These are phyloP conservation scores for Gentiana macrophylla DNA, from an alignment of 257 asterid species.

Conservation along the genomic window DNA sequence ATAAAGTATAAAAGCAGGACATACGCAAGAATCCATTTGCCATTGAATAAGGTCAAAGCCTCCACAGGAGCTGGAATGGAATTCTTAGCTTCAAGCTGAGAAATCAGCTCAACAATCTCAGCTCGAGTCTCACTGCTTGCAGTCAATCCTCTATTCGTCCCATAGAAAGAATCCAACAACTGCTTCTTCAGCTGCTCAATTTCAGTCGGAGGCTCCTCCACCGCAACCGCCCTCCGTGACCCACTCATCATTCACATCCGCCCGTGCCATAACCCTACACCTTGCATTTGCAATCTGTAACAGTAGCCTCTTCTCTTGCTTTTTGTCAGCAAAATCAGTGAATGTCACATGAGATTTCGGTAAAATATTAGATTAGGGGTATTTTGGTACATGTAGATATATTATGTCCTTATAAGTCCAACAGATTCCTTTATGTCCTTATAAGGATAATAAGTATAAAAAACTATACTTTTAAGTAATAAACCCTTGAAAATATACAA, in stretches of 20 bases:
- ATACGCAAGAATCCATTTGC: slow-evolving; percentile 93
- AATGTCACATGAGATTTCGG: slow-evolving; percentile 19
- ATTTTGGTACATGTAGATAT: too few relatives aligned
- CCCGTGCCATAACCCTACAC: slow-evolving; percentile 21
- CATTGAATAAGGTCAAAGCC: slow-evolving; percentile 73
- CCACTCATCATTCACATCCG: slow-evolving; percentile 36
- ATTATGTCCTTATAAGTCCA: too few relatives aligned
- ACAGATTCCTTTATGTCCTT: too few relatives aligned
- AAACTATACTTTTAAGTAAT: too few relatives aligned
- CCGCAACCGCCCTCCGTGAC: slow-evolving; percentile 42
- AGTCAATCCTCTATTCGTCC: slow-evolving; percentile 66
- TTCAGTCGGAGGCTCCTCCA: slow-evolving; percentile 34
- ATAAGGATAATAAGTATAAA: too few relatives aligned
- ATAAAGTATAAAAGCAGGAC: slow-evolving; percentile 1
- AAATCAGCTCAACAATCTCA: slow-evolving; percentile 76
- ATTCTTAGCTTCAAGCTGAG: slow-evolving; percentile 68
- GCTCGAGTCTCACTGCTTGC: slow-evolving; percentile 82
- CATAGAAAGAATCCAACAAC: slow-evolving; percentile 55
- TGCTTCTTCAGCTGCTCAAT: slow-evolving; percentile 50
- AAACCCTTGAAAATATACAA: too few relatives aligned
- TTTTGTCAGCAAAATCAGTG: slow-evolving; percentile 14
- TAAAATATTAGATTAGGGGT: too few relatives aligned
- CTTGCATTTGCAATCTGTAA: slow-evolving; percentile 10
- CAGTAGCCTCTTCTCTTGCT: neutral
- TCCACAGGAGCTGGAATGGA: slow-evolving; percentile 88